Evolutionary conservation across 768 basidiomycete genomes (phyloP).

Genomic region (Lactarius sanguifluus): DNA sequence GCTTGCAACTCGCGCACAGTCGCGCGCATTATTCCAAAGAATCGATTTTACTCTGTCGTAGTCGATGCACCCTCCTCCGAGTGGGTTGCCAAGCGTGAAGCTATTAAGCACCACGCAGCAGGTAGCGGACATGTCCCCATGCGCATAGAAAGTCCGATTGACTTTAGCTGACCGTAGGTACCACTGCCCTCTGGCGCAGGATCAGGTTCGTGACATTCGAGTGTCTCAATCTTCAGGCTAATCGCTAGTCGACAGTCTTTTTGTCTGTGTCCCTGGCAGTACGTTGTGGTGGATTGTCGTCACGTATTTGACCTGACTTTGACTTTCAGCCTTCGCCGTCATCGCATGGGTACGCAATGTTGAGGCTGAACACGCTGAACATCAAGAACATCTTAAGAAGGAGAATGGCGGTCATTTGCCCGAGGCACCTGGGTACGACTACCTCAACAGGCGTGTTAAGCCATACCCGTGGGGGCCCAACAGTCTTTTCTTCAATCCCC

Average conservation of each 20-base stretch:
- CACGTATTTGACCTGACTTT: constrained; percentile 7
- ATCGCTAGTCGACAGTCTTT: constrained; percentile 51
- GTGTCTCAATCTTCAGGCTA: constrained; percentile 3
- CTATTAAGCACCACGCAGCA: constrained; percentile 63
- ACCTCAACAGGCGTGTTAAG: constrained; percentile 72
- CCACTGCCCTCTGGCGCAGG: constrained; percentile 81
- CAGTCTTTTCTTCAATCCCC: constrained; percentile 77
- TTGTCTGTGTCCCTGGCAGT: constrained; percentile 75
- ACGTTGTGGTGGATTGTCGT: constrained; percentile 35
- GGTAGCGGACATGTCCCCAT: constrained; percentile 41
- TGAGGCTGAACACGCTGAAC: constrained; percentile 65
- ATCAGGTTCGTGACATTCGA: constrained; percentile 57
- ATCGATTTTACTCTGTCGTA: constrained; percentile 40
- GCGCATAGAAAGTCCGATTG: constrained; percentile 13
- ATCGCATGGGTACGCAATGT: constrained; percentile 50
- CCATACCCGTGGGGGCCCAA: constrained; percentile 88
- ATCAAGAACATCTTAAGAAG: constrained; percentile 65
- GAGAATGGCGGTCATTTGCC: constrained; percentile 75
- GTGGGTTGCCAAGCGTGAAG: constrained; percentile 54
- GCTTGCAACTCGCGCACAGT: constrained; percentile 49
- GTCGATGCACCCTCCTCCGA: constrained; percentile 41
- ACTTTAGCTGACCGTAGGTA: constrained; percentile 47
- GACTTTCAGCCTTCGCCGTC: constrained; percentile 34
- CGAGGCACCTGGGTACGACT: constrained; percentile 68
- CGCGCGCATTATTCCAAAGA: constrained; percentile 43